Percentiles rank a stretch among this genome's conserved stretches.
Conservation (phyloP, 352 stramenopile species). For the Phytophthora sansomeana region DNA sequence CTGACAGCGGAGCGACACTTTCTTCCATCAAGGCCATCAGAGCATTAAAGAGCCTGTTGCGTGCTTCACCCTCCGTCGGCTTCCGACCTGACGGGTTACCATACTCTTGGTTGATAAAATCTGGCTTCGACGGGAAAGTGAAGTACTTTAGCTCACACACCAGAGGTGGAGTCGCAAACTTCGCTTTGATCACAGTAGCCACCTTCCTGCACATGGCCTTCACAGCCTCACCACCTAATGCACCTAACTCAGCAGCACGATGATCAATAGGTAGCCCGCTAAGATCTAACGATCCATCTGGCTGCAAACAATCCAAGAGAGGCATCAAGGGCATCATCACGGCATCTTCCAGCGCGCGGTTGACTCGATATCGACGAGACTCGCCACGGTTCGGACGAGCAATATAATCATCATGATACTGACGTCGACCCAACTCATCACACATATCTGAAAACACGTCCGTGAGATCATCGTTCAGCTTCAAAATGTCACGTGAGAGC, state of each 20-base stretch:
- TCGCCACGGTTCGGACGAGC: conserved; percentile 1
- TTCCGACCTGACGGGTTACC: background rate
- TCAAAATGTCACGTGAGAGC: too few relatives aligned
- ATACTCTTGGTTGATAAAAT: conserved; percentile 32
- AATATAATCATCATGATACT: conserved; percentile 35
- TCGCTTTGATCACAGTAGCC: too few relatives aligned
- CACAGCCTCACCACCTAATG: too few relatives aligned
- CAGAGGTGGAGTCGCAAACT: conserved; percentile 15
- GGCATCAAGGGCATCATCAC: conserved; percentile 39
- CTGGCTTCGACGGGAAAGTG: conserved; percentile 22
- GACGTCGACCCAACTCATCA: too few relatives aligned
- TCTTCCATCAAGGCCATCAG: conserved; percentile 26
- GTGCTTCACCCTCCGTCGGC: background rate
- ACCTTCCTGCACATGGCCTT: too few relatives aligned
- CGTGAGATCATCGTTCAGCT: too few relatives aligned
- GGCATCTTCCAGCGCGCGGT: conserved; percentile 33
- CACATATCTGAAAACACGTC: too few relatives aligned
- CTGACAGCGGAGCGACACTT: conserved; percentile 15
- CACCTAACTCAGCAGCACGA: too few relatives aligned
- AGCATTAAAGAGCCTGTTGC: conserved; percentile 17
- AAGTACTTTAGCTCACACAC: conserved; percentile 24
- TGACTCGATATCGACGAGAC: conserved; percentile 28
- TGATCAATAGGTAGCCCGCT: conserved; percentile 6
- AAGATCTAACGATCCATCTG: conserved; percentile 30
- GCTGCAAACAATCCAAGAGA: conserved; percentile 40